phyloP scores from a whole-genome alignment of 2,329 filamentous ascomycete genomes.

The Aspergillus tamarii region DNA sequence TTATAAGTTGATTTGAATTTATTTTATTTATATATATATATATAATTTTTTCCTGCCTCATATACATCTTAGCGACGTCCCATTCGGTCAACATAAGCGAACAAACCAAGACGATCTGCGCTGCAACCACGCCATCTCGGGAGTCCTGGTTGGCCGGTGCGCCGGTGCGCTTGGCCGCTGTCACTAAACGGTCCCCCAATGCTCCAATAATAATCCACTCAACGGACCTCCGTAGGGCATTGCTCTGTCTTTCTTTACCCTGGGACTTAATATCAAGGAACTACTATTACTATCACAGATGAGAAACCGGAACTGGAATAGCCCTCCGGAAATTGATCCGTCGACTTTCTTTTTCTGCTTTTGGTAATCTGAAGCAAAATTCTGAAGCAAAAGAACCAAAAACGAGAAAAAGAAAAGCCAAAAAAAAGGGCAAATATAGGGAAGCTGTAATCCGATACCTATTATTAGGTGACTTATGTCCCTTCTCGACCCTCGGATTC shows the following conservation, averaged over 20 bases:
- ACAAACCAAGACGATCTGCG: slow-evolving; percentile 3
- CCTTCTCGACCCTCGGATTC: not conserved
- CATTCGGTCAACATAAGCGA: not conserved
- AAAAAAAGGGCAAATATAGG: not conserved
- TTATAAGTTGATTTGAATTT: no score
- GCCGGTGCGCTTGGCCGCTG: not conserved
- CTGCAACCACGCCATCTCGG: slow-evolving; percentile 15
- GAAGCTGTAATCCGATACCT: not conserved
- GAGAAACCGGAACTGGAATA: slow-evolving; percentile 1
- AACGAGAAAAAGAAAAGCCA: not conserved
- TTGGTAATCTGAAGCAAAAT: not conserved
- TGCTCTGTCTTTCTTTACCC: not conserved
- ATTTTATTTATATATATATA: no score
- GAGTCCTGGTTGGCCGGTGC: slow-evolving; percentile 8
- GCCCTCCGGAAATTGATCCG: not conserved
- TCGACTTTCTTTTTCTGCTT: not conserved
- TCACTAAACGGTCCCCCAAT: slow-evolving; percentile 3
- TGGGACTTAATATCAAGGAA: slow-evolving; percentile 1
- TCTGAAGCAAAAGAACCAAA: not conserved
- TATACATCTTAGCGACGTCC: not conserved
- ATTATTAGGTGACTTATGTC: not conserved
- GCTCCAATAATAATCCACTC: slow-evolving; percentile 4
- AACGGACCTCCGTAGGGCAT: slow-evolving; percentile 1
- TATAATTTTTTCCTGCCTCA: no score
- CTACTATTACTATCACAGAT: not conserved